Conservation (phyloP, 164 flowering plant species). For the Vitis labrusca region DNA sequence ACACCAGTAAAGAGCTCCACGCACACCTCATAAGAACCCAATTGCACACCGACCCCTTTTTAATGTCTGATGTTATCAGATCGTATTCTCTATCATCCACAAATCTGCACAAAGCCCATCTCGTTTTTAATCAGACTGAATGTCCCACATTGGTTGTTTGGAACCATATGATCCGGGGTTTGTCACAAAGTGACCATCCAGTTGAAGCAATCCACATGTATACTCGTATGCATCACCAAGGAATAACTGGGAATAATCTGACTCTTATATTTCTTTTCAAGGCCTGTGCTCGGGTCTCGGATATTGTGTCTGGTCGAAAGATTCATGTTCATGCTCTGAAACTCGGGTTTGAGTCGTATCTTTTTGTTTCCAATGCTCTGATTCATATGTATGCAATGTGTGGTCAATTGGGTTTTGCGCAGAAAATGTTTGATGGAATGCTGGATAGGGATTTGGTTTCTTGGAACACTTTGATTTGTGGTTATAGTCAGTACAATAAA, state of each 20-base stretch:
- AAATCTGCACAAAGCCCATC: slow-evolving; percentile 34
- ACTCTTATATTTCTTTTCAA: slow-evolving; percentile 50
- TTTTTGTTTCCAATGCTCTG: slow-evolving; percentile 56
- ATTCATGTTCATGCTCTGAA: slow-evolving; percentile 46
- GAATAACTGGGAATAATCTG: slow-evolving; percentile 26
- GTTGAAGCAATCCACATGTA: slow-evolving; percentile 40
- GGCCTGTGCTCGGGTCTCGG: slow-evolving; percentile 46
- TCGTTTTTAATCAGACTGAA: slow-evolving; percentile 36
- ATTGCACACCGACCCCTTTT: slow-evolving; percentile 38
- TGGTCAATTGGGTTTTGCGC: slow-evolving; percentile 34
- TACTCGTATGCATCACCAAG: slow-evolving; percentile 28
- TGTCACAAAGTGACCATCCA: slow-evolving; percentile 41
- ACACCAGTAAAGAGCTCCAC: slow-evolving; percentile 49
- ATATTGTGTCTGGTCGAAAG: slow-evolving; percentile 31
- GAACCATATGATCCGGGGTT: slow-evolving; percentile 51
- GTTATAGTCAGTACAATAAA: slow-evolving; percentile 41
- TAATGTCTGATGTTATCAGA: slow-evolving; percentile 44
- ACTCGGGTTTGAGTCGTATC: slow-evolving; percentile 47
- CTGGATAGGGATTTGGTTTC: slow-evolving; percentile 56
- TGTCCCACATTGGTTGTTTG: slow-evolving; percentile 37
- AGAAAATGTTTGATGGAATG: slow-evolving; percentile 56
- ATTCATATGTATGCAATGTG: slow-evolving; percentile 51
- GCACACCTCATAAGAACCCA: slow-evolving; percentile 49
- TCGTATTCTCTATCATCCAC: slow-evolving; percentile 43
- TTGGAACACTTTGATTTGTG: slow-evolving; percentile 81